These are phyloP conservation scores for Pulicaria dysenterica DNA, from an alignment of 129 eudicot species.

Conservation along the genomic window DNA sequence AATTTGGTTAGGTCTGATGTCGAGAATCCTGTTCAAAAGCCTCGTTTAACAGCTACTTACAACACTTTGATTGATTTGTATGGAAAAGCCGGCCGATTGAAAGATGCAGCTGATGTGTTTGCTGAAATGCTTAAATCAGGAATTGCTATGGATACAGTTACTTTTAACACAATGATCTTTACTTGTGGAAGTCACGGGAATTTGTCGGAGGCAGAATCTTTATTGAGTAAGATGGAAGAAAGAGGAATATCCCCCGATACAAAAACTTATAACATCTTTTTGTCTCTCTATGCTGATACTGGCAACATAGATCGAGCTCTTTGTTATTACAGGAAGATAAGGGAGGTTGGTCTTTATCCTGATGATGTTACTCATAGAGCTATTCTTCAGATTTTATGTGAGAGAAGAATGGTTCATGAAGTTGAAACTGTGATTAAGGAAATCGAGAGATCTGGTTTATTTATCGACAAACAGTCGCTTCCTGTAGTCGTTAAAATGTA, in stretches of 20 bases:
- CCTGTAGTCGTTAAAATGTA: slow-evolving; percentile 64
- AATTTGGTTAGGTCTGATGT: slow-evolving; percentile 13
- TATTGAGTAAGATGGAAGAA: slow-evolving; percentile 79
- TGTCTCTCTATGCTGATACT: slow-evolving; percentile 59
- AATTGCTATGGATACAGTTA: slow-evolving; percentile 57
- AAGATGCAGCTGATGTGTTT: slow-evolving; percentile 79
- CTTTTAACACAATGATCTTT: slow-evolving; percentile 79
- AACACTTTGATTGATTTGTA: slow-evolving; percentile 82
- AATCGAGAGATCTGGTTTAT: slow-evolving; percentile 50
- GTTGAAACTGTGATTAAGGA: slow-evolving; percentile 71
- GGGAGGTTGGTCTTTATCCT: slow-evolving; percentile 74
- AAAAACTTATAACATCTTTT: slow-evolving; percentile 73
- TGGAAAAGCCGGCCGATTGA: slow-evolving; percentile 82
- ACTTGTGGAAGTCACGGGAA: slow-evolving; percentile 81
- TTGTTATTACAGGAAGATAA: slow-evolving; percentile 56
- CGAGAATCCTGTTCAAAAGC: slow-evolving; percentile 48
- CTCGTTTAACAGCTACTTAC: slow-evolving; percentile 63
- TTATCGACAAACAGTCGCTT: slow-evolving; percentile 58
- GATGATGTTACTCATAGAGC: slow-evolving; percentile 76
- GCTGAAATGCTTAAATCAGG: slow-evolving; percentile 77
- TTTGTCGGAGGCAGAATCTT: slow-evolving; percentile 70
- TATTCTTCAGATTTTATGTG: slow-evolving; percentile 57
- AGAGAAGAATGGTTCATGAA: slow-evolving; percentile 55
- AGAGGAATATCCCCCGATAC: slow-evolving; percentile 70
- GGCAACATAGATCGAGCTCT: slow-evolving; percentile 64